Base-by-base conservation (phyloP, 768 basidiomycete species). In the Hygrophorus pudorinus region DNA sequence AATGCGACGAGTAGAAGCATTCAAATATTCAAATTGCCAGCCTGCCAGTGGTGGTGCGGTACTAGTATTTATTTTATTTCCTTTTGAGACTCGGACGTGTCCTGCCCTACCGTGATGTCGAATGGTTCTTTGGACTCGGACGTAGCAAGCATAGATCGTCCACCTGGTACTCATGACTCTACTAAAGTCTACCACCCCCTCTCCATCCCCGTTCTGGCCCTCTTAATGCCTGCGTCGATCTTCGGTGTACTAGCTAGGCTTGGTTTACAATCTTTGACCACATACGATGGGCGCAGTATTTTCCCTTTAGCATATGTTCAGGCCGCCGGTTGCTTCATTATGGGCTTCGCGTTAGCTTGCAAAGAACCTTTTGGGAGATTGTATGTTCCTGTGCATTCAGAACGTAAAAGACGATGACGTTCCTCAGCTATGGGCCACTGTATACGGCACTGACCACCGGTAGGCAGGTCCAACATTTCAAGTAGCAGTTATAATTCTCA, bases 391-490 rank as follows among this genome's bases (percentile, higher is more conserved):
- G 21, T 20, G 27, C 20, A 29, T 45, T 42, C 20, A 33, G n/a
- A 33, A 24, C 18, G 17, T 24, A 8, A 41, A 42, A 28, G 17
- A 12, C 38, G 16, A 38, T 43, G n/a, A 31, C 11, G 28, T 21
- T 34, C 21, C 37, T n/a, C 53, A 96, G 91, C 50, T 92, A 93
- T 63, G 81, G 79, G 0, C 92, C 92, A 3, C 56, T 96, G 12
- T 94, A 92, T 60, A 88, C 83, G 2, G 88, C 86, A 16, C 58
- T 90, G 10, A 88, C 91, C 0, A 96, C 92, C 48, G 90, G 89
- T 81, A 48, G 90, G 89, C 81, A 48, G 51, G 63, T 55, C 38
- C 27, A 4, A 28, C 40, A 7, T 1, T 1, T 34, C 4, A n/a
- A 13, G 4, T 30, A 14, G 13, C 12, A 8, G 9, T 12, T 14